These are phyloP conservation scores for Colletotrichum sp. DNA, from an alignment of 2,329 filamentous ascomycete genomes.

Conservation along the genomic window DNA sequence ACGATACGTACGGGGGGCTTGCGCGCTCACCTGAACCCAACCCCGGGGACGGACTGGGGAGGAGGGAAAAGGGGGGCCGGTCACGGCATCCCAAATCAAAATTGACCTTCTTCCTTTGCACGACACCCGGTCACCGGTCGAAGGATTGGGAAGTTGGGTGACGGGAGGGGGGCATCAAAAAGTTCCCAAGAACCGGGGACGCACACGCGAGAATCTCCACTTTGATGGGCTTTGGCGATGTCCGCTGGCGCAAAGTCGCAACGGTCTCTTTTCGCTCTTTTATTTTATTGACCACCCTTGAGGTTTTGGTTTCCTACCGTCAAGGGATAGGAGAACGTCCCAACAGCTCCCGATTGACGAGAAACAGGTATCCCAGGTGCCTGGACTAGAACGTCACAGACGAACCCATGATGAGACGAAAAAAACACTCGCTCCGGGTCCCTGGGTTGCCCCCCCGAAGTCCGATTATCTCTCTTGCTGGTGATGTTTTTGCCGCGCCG, in stretches of 20 bases:
- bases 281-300: background rate
- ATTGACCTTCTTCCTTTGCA: background rate
- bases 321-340: background rate
- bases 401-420: constrained; percentile 9
- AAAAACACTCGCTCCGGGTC: background rate
- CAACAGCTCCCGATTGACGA: background rate
- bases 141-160: constrained; percentile 12
- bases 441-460: background rate
- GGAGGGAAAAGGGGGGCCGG: background rate
- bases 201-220: background rate
- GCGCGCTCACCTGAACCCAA: background rate
- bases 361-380: background rate
- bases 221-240: background rate
- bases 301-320: background rate
- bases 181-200: constrained; percentile 16
- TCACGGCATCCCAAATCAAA: constrained; percentile 11
- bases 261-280: background rate
- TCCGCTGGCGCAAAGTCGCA: background rate
- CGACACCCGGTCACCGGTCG: constrained; percentile 14
- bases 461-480: background rate
- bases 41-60: background rate
- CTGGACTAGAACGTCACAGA: background rate
- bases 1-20: background rate
- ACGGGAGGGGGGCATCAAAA: background rate
- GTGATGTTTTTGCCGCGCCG: background rate